Evolutionary conservation across 805 yeast species (phyloP), one percentile per base, ranked within the genome.

Genomic region (Clavispora vitiphila): DNA sequence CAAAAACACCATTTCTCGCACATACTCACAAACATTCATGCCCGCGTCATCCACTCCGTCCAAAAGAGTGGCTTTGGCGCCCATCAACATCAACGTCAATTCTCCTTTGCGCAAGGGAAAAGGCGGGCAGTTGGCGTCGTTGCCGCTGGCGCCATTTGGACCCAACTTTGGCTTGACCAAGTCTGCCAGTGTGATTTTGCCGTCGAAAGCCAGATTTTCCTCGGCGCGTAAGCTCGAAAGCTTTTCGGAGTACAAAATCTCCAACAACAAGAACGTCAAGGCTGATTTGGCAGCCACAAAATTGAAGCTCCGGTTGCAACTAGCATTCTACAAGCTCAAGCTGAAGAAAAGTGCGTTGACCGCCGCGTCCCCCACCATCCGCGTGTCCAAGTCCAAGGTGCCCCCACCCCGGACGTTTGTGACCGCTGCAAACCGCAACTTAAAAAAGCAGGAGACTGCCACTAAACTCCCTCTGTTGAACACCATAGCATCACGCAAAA

Each of bases 281-380:
- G 70, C 69, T 6, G 67, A 64, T 22, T 57, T 67, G 53, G 71
- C 72, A 9, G 75, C 73, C 24, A 64, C 70, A 18, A 68, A 68
- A 48, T 58, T 69, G 51, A 69, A 67, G 55, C 57, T 69, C 43
- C 69, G 68, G 51, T 54, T 69, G 31, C 73, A 65, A 46, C 52
- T 69, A 47, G 75, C 75, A 2, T 50, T 68, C 29, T 66, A 61
- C 54, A 69, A 68, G 49, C 46, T 69, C 25, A 67, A 65, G 47
- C 54, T 45, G 44, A 42, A 41, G 40, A 42, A 44, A 8, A 43
- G 35, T 34, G 47, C 49, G n/a, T 16, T 41, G 21, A 22, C 40
- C 21, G 49, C 53, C n/a, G 36, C 49, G 8, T 39, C 48, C 15
- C 50, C 53, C 25, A 35, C 37, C 36, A 44, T 47, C 37, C 42